Percentiles rank a stretch among this genome's conserved stretches.
phyloP scores from a whole-genome alignment of 225 moss, liverwort and hornwort genomes.

The Physcomitrium patens region DNA sequence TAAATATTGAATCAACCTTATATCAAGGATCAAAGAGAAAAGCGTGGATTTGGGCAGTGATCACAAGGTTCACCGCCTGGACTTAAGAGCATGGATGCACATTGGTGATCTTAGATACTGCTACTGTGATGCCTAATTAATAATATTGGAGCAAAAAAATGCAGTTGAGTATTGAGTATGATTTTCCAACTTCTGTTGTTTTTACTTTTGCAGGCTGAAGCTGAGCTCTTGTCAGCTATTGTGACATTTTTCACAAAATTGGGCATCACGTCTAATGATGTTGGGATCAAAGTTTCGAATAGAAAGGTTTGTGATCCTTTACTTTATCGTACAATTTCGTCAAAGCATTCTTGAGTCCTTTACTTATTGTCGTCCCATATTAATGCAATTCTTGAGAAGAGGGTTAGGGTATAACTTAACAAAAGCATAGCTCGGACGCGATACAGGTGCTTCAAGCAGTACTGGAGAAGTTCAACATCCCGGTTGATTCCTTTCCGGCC shows the following conservation, averaged over 20 bases:
- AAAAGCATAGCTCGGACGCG: background rate
- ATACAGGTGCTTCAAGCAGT: conserved; percentile 90
- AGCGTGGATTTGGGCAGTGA: conserved; percentile 7
- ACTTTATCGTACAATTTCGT: background rate
- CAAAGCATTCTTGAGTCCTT: background rate
- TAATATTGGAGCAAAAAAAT: background rate
- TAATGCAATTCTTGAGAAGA: conserved; percentile 10
- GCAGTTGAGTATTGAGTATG: background rate
- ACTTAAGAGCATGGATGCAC: background rate
- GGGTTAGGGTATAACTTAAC: background rate
- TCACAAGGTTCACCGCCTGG: background rate
- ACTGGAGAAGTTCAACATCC: conserved; percentile 62
- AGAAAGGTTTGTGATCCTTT: conserved; percentile 66
- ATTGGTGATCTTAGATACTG: background rate
- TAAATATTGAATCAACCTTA: too few species aligned
- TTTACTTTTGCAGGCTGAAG: conserved; percentile 71
- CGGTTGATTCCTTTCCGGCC: conserved; percentile 75
- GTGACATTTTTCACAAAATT: conserved; percentile 77
- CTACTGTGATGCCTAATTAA: background rate
- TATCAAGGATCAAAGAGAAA: background rate
- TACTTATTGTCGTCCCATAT: background rate
- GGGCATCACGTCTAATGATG: conserved; percentile 75
- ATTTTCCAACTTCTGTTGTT: background rate
- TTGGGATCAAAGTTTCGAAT: conserved; percentile 85
- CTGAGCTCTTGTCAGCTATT: conserved; percentile 87